phyloP scores from a whole-genome alignment of 768 basidiomycete species.

The Amyloporia xantha region DNA sequence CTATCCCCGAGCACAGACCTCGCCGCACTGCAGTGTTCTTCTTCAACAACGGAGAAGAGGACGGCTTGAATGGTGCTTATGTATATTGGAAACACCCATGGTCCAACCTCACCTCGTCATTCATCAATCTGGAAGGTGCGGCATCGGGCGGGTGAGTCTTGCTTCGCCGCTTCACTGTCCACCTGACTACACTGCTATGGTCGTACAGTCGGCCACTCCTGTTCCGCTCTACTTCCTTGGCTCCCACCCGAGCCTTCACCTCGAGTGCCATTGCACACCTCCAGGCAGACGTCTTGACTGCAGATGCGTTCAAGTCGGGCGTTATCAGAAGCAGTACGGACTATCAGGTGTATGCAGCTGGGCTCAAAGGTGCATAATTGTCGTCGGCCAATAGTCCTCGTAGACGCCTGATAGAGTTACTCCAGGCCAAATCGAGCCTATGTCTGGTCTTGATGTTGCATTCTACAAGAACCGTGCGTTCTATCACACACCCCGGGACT shows the following conservation, averaged over 20 bases:
- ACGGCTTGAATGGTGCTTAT: conserved; percentile 67
- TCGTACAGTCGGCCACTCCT: conserved; percentile 58
- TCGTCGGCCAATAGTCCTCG: not conserved
- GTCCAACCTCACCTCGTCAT: conserved; percentile 56
- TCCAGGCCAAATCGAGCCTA: conserved; percentile 25
- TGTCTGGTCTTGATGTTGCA: conserved; percentile 72
- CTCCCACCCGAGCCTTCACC: conserved; percentile 47
- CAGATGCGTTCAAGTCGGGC: conserved; percentile 63
- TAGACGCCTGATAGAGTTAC: not conserved
- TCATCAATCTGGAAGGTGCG: conserved; percentile 81
- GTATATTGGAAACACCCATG: conserved; percentile 65
- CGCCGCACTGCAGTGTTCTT: conserved; percentile 69
- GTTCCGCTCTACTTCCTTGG: conserved; percentile 63
- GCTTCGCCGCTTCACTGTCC: no score
- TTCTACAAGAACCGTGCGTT: conserved; percentile 69
- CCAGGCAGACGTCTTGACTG: conserved; percentile 63
- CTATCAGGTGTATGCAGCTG: conserved; percentile 56
- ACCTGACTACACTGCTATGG: no score
- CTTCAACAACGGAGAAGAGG: conserved; percentile 83
- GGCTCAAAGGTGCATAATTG: conserved; percentile 18
- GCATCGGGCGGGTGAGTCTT: conserved; percentile 63
- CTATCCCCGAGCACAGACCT: conserved; percentile 34
- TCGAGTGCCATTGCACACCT: conserved; percentile 45
- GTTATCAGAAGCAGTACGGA: conserved; percentile 68
- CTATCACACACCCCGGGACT: conserved; percentile 75